Percentiles rank a stretch among this genome's conserved stretches.
Conservation (phyloP, 1,284 basidiomycete genomes). For the Tilletia setariae region DNA sequence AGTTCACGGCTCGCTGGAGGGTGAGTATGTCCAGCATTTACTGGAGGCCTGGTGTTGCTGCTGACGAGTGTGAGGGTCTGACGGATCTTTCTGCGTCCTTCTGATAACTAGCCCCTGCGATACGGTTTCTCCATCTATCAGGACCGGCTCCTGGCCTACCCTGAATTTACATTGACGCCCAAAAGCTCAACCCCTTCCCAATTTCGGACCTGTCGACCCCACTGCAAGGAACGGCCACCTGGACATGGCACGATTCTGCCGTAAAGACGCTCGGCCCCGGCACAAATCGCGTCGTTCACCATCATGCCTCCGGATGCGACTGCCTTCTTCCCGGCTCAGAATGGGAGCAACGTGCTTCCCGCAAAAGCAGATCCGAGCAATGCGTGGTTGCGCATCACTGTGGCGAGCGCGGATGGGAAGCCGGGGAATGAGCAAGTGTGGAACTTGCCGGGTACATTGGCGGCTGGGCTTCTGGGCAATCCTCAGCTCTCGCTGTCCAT, state of each 20-base stretch:
- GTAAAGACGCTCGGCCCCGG: constrained; percentile 58
- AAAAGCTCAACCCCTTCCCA: constrained; percentile 60
- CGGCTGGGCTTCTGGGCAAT: too few relatives aligned
- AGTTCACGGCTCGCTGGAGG: too few relatives aligned
- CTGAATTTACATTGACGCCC: constrained; percentile 60
- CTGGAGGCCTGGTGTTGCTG: too few relatives aligned
- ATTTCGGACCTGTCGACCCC: constrained; percentile 35
- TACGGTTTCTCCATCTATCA: constrained; percentile 61
- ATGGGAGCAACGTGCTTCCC: constrained; percentile 46
- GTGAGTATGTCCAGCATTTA: too few relatives aligned
- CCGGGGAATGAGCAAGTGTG: too few relatives aligned
- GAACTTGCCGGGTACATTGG: too few relatives aligned
- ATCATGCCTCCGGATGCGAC: constrained; percentile 62
- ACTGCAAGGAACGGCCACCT: neutral
- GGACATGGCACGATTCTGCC: constrained; percentile 50
- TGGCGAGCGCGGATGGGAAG: too few relatives aligned
- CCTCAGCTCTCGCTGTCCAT: too few relatives aligned
- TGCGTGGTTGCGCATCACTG: too few relatives aligned
- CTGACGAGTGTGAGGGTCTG: too few relatives aligned
- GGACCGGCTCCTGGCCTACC: constrained; percentile 61
- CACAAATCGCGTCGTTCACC: constrained; percentile 56
- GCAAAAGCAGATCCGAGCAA: constrained; percentile 55
- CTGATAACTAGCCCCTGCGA: too few relatives aligned
- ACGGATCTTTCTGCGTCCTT: too few relatives aligned
- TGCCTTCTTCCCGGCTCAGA: constrained; percentile 55